These are phyloP conservation scores for Fragaria vesca DNA, from an alignment of 306 rosid genomes.

Conservation along the genomic window DNA sequence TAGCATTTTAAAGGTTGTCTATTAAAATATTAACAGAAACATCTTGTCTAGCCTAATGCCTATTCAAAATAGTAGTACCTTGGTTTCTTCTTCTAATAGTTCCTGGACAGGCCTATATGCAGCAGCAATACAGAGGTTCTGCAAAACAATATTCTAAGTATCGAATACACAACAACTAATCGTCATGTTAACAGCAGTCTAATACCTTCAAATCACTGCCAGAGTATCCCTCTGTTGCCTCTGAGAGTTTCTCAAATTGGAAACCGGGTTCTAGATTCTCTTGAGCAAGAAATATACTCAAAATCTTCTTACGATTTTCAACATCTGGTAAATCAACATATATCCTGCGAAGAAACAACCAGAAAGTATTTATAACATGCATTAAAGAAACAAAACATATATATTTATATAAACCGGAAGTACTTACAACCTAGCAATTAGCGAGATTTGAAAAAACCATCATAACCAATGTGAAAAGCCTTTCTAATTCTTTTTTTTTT, in stretches of 20 bases:
- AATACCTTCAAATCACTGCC: conserved; percentile 96
- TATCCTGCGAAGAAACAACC: conserved; percentile 53
- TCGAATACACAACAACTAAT: conserved; percentile 2
- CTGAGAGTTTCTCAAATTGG: conserved; percentile 72
- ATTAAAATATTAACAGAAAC: not conserved
- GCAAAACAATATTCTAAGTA: conserved; percentile 28
- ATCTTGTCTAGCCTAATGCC: not conserved
- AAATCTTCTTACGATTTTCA: conserved; percentile 81
- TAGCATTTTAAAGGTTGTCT: not conserved
- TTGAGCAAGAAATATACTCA: conserved; percentile 78
- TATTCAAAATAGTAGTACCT: conserved; percentile 34
- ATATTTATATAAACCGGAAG: not conserved
- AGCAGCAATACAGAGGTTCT: conserved; percentile 97
- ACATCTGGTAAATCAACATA: conserved; percentile 93
- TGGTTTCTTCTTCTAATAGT: conserved; percentile 73
- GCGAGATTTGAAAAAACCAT: conserved; percentile 7
- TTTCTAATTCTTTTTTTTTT: not conserved
- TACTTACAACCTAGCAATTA: not conserved
- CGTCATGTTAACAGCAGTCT: not conserved
- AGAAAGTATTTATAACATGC: conserved; percentile 3
- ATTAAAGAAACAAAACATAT: conserved; percentile 1
- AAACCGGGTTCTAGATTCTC: conserved; percentile 71
- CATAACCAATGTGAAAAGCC: not conserved
- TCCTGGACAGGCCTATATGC: conserved; percentile 97
- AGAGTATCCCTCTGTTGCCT: conserved; percentile 90